Evolutionary conservation across 2,329 filamentous ascomycete species (phyloP), one percentile per base, ranked within the genome.

Genomic region (Alternaria sp.): DNA sequence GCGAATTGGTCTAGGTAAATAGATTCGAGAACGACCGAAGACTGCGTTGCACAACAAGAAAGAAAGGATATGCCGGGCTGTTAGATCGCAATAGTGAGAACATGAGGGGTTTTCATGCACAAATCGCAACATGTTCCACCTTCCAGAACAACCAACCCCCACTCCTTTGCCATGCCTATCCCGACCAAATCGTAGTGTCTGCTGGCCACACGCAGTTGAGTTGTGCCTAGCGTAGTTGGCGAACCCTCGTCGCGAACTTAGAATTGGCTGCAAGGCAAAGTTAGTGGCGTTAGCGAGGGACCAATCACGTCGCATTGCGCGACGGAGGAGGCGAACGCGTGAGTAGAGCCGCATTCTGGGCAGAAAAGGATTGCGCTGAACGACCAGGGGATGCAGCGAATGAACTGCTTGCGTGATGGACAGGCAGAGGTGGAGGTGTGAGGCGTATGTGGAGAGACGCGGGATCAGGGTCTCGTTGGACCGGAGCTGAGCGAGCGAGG

Each of bases 211-310:
- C 24, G 36, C 18, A 42, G 3, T 24, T 30, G 43, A 32, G n/a
- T 6, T 20, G 7, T 32, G 14, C 16, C 14, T 59, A 59, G 56
- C 56, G 56, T 39, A 16, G 16, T 28, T 24, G 6, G 18, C 18
- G 28, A 41, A 36, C 43, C 28, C 22, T 26, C n/a, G n/a, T 49
- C 28, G 34, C 24, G 7, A 32, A 28, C 54, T 12, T 16, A 48
- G 51, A 48, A 59, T 54, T 59, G 56, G 56, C 44, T 47, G 34
- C 18, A n/a, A 14, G 43, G 16, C 43, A 55, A 59, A 59, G 56
- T 59, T 59, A 59, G 56, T 55, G 56, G 56, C 56, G 51, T 55
- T 49, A 28, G 20, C 7, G 9, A 1, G 2, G 3, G 6, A 34
- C 56, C 51, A 59, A 59, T 59, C 56, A 54, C 36, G 8, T 12